Evolutionary conservation across 148 eudicot genomes (phyloP).

Genomic region (Linanthus parryae): DNA sequence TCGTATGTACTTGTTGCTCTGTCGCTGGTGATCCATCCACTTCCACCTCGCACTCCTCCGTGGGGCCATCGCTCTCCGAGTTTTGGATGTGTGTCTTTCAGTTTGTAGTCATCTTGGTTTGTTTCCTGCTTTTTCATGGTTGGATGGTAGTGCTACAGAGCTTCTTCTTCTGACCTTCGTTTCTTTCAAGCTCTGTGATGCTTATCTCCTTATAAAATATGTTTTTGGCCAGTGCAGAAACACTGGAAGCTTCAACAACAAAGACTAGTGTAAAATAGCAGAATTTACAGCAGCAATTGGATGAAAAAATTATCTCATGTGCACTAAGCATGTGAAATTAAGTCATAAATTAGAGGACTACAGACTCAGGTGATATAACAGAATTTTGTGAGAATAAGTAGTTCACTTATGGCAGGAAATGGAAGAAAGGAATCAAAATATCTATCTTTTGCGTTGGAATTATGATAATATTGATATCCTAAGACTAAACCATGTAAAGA

Average conservation of each 20-base stretch:
- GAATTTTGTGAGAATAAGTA: too few relatives aligned
- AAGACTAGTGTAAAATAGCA: too few relatives aligned
- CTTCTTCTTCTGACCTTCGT: constrained; percentile 13
- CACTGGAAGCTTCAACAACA: too few relatives aligned
- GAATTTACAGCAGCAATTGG: too few relatives aligned
- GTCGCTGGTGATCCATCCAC: constrained; percentile 10
- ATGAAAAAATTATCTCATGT: constrained; percentile 1
- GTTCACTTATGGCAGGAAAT: too few relatives aligned
- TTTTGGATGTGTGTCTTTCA: constrained; percentile 63
- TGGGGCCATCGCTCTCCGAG: constrained; percentile 80
- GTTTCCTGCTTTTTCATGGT: too few relatives aligned
- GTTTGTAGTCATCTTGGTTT: constrained; percentile 50
- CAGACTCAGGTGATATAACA: background rate
- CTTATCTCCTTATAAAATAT: background rate
- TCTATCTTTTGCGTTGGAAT: background rate
- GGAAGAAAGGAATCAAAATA: constrained; percentile 1
- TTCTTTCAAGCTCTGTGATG: background rate
- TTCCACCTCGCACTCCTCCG: constrained; percentile 8
- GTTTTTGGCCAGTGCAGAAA: too few relatives aligned
- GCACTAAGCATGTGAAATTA: background rate
- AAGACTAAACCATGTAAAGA: background rate
- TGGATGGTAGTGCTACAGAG: constrained; percentile 20
- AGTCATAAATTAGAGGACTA: background rate
- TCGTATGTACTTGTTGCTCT: constrained; percentile 11
- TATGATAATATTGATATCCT: too few relatives aligned